phyloP scores from a whole-genome alignment of 345 rosid species.

The Citrus cavaleriei region DNA sequence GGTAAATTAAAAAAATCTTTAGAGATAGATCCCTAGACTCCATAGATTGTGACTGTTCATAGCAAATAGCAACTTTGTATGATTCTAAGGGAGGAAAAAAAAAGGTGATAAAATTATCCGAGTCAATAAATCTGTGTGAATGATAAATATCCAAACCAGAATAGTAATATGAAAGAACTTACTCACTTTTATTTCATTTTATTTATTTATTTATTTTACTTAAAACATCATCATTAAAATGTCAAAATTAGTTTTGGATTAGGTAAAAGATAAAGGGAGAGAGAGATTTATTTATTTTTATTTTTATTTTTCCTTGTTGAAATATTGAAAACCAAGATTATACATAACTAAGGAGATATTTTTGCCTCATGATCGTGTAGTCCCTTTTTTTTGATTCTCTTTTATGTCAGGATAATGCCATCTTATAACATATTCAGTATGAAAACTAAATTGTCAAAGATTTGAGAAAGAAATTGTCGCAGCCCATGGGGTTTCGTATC shows the following conservation, averaged over 20 bases:
- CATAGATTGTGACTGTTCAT: no score
- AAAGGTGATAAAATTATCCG: neutral
- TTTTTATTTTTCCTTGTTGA: neutral
- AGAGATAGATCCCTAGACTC: neutral
- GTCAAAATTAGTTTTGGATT: neutral
- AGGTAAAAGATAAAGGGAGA: neutral
- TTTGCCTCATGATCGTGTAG: neutral
- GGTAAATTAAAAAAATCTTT: no score
- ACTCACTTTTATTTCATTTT: no score
- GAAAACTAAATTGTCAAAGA: neutral
- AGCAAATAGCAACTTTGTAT: no score
- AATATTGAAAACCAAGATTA: no score
- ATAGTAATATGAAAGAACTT: no score
- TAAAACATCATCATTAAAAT: neutral
- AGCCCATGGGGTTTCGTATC: neutral
- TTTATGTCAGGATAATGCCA: no score
- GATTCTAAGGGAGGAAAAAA: no score
- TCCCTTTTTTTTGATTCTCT: no score
- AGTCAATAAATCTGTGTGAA: neutral
- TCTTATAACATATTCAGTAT: neutral
- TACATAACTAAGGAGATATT: slow-evolving; percentile 1
- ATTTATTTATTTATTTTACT: neutral
- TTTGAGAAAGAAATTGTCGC: neutral
- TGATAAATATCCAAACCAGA: neutral
- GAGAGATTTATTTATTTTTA: neutral